phyloP scores from a whole-genome alignment of 2,329 filamentous ascomycete genomes.

The Trichoderma sp. region DNA sequence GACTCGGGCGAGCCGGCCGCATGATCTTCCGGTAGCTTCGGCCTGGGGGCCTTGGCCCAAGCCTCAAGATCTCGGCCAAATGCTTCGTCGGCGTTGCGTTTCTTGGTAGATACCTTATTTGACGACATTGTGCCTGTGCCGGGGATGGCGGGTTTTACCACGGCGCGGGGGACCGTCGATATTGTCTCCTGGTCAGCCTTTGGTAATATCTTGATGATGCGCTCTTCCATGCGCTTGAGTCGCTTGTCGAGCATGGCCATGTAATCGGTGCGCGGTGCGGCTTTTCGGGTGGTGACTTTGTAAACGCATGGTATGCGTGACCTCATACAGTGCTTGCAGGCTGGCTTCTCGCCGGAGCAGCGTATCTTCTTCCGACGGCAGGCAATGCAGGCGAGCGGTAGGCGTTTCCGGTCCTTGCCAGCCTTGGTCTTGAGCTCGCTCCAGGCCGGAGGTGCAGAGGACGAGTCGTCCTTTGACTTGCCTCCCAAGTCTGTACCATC shows the following conservation, averaged over 20 bases:
- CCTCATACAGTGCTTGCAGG: slow-evolving; percentile 92
- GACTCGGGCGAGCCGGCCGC: slow-evolving; percentile 52
- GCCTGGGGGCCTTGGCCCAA: slow-evolving; percentile 67
- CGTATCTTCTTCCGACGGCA: slow-evolving; percentile 97
- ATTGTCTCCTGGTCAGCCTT: slow-evolving; percentile 74
- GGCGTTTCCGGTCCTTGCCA: slow-evolving; percentile 89
- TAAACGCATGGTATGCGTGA: slow-evolving; percentile 96
- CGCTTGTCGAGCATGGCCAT: slow-evolving; percentile 99
- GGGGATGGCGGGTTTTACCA: slow-evolving; percentile 76
- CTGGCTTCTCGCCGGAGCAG: slow-evolving; percentile 95
- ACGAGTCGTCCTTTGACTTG: slow-evolving; percentile 57
- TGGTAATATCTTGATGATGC: slow-evolving; percentile 92
- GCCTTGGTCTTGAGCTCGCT: slow-evolving; percentile 86
- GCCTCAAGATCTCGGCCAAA: slow-evolving; percentile 78
- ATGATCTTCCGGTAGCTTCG: slow-evolving; percentile 46
- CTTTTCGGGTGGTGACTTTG: slow-evolving; percentile 92
- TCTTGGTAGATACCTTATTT: slow-evolving; percentile 59
- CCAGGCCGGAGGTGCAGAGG: slow-evolving; percentile 64
- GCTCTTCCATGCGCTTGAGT: slow-evolving; percentile 94
- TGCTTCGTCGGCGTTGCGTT: slow-evolving; percentile 81
- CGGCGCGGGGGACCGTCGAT: slow-evolving; percentile 69
- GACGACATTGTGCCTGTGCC: slow-evolving; percentile 43
- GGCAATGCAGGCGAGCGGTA: slow-evolving; percentile 92
- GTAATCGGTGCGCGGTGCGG: slow-evolving; percentile 91
- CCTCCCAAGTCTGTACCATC: slow-evolving; percentile 55